Percentiles rank a stretch among this genome's conserved stretches.
These are phyloP conservation scores for Misopates orontium DNA, from an alignment of 257 asterid genomes.

Conservation along the genomic window DNA sequence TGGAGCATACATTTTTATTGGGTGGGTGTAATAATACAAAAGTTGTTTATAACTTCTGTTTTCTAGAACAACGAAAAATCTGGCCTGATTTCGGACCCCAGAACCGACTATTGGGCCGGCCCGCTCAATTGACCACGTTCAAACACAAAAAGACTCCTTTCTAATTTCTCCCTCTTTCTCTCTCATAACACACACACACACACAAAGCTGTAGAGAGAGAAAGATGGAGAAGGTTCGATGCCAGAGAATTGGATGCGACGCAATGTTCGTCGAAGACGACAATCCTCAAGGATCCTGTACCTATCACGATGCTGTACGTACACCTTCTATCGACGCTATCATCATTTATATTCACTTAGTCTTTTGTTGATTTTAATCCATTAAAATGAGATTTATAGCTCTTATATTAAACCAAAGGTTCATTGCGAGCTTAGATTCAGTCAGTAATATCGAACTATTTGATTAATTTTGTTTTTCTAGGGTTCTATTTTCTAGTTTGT, in stretches of 20 bases:
- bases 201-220: neutral
- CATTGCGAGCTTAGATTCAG: neutral
- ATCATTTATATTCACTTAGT: neutral
- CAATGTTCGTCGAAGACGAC: constrained; percentile 62
- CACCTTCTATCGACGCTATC: neutral
- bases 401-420: too few species aligned
- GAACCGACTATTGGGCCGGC: too few species aligned
- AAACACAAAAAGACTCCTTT: too few species aligned
- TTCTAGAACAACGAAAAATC: too few species aligned
- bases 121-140: too few species aligned
- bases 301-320: constrained; percentile 63
- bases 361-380: neutral
- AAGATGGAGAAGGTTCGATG: constrained; percentile 78
- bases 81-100: too few species aligned
- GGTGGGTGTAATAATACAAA: too few species aligned
- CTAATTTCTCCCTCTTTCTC: too few species aligned
- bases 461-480: neutral
- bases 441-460: neutral
- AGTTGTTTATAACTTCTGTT: too few species aligned
- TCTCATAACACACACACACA: too few species aligned
- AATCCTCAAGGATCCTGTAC: constrained; percentile 72
- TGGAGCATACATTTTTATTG: too few species aligned
- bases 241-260: constrained; percentile 85
- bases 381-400: neutral
- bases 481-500: too few species aligned